These are phyloP conservation scores for Lipomyces anomalus DNA, from an alignment of 805 yeast genomes.

Conservation along the genomic window DNA sequence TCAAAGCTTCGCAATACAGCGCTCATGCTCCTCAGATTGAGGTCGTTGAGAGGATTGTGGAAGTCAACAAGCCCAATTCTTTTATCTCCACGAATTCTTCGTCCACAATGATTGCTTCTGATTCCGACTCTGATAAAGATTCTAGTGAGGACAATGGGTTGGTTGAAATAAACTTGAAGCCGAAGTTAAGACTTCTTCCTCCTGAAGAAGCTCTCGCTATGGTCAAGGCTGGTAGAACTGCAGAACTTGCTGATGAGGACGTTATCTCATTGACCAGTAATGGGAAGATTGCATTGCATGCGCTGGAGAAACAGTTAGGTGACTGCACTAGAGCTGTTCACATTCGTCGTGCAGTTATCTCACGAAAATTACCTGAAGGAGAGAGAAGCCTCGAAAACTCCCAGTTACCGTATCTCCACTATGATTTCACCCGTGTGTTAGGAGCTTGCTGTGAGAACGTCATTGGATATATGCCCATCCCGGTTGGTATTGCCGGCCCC, in stretches of 20 bases:
- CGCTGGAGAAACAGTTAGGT: conserved; percentile 84
- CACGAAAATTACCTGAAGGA: conserved; percentile 75
- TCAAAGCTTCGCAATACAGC: conserved; percentile 60
- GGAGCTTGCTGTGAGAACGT: conserved; percentile 99
- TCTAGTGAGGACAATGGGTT: conserved; percentile 33
- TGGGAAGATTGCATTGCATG: conserved; percentile 85
- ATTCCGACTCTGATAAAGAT: conserved; percentile 33
- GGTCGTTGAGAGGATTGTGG: conserved; percentile 32
- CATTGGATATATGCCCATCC: conserved; percentile 92
- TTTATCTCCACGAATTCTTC: conserved; percentile 18
- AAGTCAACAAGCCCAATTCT: conserved; percentile 31
- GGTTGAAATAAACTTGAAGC: conserved; percentile 23
- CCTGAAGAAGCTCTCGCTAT: conserved; percentile 58
- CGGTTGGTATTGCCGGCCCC: conserved; percentile 98
- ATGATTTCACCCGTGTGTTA: conserved; percentile 91
- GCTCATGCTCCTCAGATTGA: conserved; percentile 26
- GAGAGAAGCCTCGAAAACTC: conserved; percentile 63
- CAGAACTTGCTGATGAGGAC: conserved; percentile 64
- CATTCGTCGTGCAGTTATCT: conserved; percentile 89
- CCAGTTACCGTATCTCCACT: conserved; percentile 70
- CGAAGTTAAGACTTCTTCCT: conserved; percentile 29
- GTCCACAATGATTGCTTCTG: conserved; percentile 17
- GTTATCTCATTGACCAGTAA: conserved; percentile 61
- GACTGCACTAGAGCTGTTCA: conserved; percentile 90
- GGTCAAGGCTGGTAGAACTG: conserved; percentile 66